Base-by-base conservation (phyloP, 192 early-diverging fungal species). In the Entomortierella beljakovae region DNA sequence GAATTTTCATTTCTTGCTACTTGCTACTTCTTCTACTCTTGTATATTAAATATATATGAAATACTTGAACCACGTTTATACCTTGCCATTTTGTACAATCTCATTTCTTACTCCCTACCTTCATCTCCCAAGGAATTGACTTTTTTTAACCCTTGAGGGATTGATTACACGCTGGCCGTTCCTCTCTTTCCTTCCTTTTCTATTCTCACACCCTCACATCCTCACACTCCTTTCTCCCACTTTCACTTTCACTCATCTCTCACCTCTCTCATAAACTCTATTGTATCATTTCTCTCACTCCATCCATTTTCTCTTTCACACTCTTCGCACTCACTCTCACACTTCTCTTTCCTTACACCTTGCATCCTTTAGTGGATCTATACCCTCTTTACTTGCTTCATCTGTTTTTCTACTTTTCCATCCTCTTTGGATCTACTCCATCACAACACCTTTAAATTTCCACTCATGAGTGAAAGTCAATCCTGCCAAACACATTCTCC, bases 401-500 rank as follows among this genome's bases (percentile, higher is more conserved):
- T 40, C 35, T 9, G 33, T 42, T 10, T 37, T 28, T 40, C 49
- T 18, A 50, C 35, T 23, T 48, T 28, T 26, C 33, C 60, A 18
- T 10, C 53, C 38, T 35, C 11, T 20, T 2, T 5, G 15, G 7
- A 46, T 46, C 15, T 20, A 16, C 3, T 46, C 43, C 15, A 46
- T 2, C 13, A 9, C 53, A 16, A 46, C 43, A 20, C 11, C 43
- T 20, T 11, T 46, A 3, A 9, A 13, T 15, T 2, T 15, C 15
- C 43, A 46, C 43, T 20, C 20, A 76, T 68, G 72, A 74, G 64
- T 40, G 71, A 74, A n/a, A 26, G 57, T 23, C 70, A 64, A 29
- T 34, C 61, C 29, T 54, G 31, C 26, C 55, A 57, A 48, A 38
- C 66, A 11, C 74, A 57, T 40, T 52, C 18, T 52, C 63, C 56